phyloP scores from a whole-genome alignment of 2,329 filamentous ascomycete species.

The Dryadomyces quercivorus region DNA sequence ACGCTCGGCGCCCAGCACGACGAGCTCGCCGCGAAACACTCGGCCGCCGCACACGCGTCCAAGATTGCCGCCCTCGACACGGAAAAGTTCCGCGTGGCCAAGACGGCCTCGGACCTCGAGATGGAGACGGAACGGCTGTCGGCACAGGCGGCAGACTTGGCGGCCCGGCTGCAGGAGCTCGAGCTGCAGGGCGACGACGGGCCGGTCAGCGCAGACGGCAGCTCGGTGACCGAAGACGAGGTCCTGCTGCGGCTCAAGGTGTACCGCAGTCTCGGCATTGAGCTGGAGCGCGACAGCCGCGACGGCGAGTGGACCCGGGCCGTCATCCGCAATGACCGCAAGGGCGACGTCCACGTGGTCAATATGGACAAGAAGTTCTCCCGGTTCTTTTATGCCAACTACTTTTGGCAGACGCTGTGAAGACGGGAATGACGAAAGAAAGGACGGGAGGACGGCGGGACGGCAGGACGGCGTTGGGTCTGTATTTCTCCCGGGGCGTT shows the following conservation, averaged over 20 bases:
- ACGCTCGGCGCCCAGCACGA: constrained; percentile 64
- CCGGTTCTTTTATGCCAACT: constrained; percentile 84
- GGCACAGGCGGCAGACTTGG: constrained; percentile 62
- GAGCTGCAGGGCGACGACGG: constrained; percentile 83
- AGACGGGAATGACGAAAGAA: no score
- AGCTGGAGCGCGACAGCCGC: constrained; percentile 55
- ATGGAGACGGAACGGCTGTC: constrained; percentile 90
- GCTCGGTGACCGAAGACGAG: constrained; percentile 44
- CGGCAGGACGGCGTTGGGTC: neutral
- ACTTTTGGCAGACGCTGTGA: constrained; percentile 77
- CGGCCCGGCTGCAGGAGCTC: constrained; percentile 64
- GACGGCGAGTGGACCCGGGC: constrained; percentile 72
- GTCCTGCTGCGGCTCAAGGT: constrained; percentile 71
- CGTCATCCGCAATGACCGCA: constrained; percentile 70
- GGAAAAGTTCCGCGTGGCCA: constrained; percentile 89
- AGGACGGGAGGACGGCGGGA: no score
- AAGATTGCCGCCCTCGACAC: constrained; percentile 82
- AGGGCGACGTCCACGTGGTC: constrained; percentile 88
- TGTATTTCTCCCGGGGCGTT: neutral
- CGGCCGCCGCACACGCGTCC: constrained; percentile 66
- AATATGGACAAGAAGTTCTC: constrained; percentile 91
- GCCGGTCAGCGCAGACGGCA: constrained; percentile 11
- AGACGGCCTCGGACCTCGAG: constrained; percentile 77
- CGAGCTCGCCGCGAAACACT: constrained; percentile 64
- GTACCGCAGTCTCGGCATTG: constrained; percentile 82